phyloP scores from a whole-genome alignment of 805 yeast species.

The Gaillardinia entomophila region DNA sequence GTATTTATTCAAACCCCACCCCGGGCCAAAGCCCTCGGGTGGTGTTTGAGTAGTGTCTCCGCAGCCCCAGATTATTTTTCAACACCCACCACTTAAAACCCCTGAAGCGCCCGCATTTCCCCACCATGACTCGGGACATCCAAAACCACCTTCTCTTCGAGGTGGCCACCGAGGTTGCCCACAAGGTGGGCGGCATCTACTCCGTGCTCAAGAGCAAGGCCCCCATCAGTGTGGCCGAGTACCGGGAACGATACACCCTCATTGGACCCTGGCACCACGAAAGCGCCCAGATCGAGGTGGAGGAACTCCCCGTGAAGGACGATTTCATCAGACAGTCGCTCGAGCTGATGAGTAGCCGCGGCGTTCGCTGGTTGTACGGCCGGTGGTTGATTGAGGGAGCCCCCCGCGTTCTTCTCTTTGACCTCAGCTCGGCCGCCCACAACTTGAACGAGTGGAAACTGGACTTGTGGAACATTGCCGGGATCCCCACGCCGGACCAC shows the following conservation, averaged over 20 bases:
- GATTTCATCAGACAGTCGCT: constrained; percentile 55
- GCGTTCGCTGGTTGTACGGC: constrained; percentile 80
- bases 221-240: constrained; percentile 92
- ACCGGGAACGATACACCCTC: constrained; percentile 76
- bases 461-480: constrained; percentile 86
- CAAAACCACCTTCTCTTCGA: constrained; percentile 85
- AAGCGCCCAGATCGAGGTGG: constrained; percentile 77
- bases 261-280: constrained; percentile 81
- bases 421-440: constrained; percentile 64
- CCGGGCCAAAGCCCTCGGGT: too few relatives aligned
- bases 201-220: constrained; percentile 96
- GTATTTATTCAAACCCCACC: too few relatives aligned
- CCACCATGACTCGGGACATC: constrained; percentile 76
- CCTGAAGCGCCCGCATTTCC: too few relatives aligned
- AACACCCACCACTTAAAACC: too few relatives aligned
- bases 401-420: constrained; percentile 87
- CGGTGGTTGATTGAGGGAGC: constrained; percentile 98
- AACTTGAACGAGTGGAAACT: constrained; percentile 89
- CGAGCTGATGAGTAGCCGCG: constrained; percentile 75
- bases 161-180: constrained; percentile 96
- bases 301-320: constrained; percentile 57
- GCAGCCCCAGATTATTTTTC: too few relatives aligned
- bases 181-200: constrained; percentile 95
- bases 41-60: too few relatives aligned
- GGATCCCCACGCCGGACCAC: constrained; percentile 88